phyloP scores from a whole-genome alignment of 179 eudicot species.

The Actinidia polygama region DNA sequence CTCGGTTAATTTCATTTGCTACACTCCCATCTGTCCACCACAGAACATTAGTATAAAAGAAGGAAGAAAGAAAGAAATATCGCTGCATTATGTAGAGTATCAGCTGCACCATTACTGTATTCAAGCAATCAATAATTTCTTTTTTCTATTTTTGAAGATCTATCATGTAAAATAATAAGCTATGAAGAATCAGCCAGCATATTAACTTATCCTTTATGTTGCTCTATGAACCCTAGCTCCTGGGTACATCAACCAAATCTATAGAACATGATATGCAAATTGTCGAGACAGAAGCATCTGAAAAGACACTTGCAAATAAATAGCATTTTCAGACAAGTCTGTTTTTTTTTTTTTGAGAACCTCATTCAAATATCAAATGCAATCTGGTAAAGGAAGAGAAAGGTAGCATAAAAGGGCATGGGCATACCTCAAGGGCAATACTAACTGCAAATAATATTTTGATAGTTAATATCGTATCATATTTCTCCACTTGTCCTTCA shows the following conservation, averaged over 20 bases:
- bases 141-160: background rate
- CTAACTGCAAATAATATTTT: background rate
- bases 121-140: background rate
- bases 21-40: background rate
- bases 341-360: background rate
- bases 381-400: background rate
- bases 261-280: too few relatives aligned
- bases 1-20: background rate
- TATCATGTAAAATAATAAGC: background rate
- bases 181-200: background rate
- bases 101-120: background rate
- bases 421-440: background rate
- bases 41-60: too few relatives aligned
- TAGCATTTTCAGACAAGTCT: background rate
- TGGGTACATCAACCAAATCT: too few relatives aligned
- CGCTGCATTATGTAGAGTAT: background rate
- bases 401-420: background rate
- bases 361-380: too few relatives aligned
- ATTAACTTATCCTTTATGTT: background rate
- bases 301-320: background rate
- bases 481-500: constrained; percentile 93
- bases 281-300: background rate
- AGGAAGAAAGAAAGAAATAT: background rate
- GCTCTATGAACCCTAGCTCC: background rate
- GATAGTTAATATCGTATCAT: constrained; percentile 33